Base-by-base conservation (phyloP, 2,329 filamentous ascomycete species). In the Diplocarpon mali region DNA sequence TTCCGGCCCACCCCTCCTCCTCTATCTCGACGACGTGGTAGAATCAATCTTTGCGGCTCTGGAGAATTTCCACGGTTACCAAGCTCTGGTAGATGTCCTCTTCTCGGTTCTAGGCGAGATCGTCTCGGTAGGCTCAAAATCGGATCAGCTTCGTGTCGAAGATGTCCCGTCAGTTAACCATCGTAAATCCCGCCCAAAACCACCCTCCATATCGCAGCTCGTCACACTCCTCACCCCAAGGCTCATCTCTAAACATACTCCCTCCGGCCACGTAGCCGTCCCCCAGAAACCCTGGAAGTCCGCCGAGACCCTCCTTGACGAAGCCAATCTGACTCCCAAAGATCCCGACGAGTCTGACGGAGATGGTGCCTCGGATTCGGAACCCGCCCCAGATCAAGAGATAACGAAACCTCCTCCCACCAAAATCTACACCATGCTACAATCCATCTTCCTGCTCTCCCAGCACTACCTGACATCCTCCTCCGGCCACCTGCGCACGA, bases 1-100 rank as follows among this genome's bases (percentile, higher is more conserved):
- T 12, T 86, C 88, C 14, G 92, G 92, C 0, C 80, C 88, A 1
- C 73, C 72, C 7, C 64, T 98, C 16, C 71, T 98, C 10, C 88
- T 89, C 0, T 95, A 89, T 59, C 69, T 98, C 1, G 90, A 96
- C 58, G 92, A 98, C 59, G 77, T 95, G 1, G 80, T 96, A 2
- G 83, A 81, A 4, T 90, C 86, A 0, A 87, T 98, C 32, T 96
- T 98, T 62, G 83, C 85, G 0, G 87, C 89, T 0, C 67, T 98
- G n/a, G 88, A 95, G 54, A 85, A 87, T 57, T 98, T 92, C 57
- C 92, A 98, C 57, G 92, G 92, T 1, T 96, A 98, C 61, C 80
- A 87, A 0, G 67, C 74, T 14, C 79, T 98, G 45, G 89, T 94
- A 1, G 87, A 95, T 59, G 75, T 80, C 37, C 69, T 98, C 5